Evolutionary conservation across 768 basidiomycete genomes (phyloP), one percentile per base, ranked within the genome.

Genomic region (Auricularia auricula-judae): DNA sequence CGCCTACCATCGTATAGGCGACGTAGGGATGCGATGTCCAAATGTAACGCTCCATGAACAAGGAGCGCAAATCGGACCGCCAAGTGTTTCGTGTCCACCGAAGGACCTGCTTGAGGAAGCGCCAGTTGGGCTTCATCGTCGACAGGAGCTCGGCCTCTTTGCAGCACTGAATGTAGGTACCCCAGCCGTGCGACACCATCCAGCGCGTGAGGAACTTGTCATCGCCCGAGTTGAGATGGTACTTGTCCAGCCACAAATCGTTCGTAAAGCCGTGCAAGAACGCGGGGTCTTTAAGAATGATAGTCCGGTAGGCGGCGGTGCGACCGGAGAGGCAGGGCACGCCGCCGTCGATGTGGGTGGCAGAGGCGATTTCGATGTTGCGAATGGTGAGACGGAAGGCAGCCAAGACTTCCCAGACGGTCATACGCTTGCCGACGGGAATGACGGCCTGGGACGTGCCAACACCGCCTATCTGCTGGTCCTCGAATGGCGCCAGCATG

Each of bases 41-140:
- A 61, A 96, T 81, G 73, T 91, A 76, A 63, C 93, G 75, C 72
- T 96, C 93, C 79, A 83, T 94, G 74, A 95, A 96, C 64, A 96
- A 78, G 69, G 88, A 89, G 63, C 94, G 81, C 68, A 95, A 71
- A 80, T 96, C 93, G 1, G 88, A 90, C 62, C 93, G 79, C 93
- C 94, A 96, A 2, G 93, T 96, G 78, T 96, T 96, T 67, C 93
- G 78, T 16, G 93, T 96, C 93, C 93, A 95, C 67, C 93, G 79
- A 63, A 96, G 76, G 12, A 95, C 93, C 73, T 96, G 94, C 77
- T 94, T 93, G 75, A 95, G 77, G 78, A 96, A 96, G 62, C 91
- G 82, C 93, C 93, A 96, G 76, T 96, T 91, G 34, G 92, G 92
- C 76, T 96, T 96, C 93, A 95, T 98, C 62, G 93, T 95, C 72